These are phyloP conservation scores for Coemansia sp. DNA, from an alignment of 192 early-diverging fungal genomes.

Conservation along the genomic window DNA sequence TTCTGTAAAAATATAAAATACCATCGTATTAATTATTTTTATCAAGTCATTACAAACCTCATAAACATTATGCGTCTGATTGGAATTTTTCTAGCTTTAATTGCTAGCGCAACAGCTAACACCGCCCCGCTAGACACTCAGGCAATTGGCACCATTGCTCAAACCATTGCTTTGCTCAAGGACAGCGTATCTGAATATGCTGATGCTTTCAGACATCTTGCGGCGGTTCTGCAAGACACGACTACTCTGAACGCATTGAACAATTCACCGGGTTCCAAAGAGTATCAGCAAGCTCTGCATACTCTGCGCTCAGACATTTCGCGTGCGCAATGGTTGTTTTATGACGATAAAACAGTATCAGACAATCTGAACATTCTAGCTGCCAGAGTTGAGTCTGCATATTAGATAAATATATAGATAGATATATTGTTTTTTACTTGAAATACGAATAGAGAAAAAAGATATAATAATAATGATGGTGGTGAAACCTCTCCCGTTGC, in stretches of 20 bases:
- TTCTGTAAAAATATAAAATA: no score
- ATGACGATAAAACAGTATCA: slow-evolving; percentile 23
- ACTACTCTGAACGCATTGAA: slow-evolving; percentile 1
- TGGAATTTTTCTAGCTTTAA: background rate
- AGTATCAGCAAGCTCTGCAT: slow-evolving; percentile 19
- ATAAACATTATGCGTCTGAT: background rate
- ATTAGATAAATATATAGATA: slow-evolving; percentile 6
- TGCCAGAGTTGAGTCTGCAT: slow-evolving; percentile 6
- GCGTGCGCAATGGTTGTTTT: slow-evolving; percentile 31
- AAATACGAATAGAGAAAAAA: slow-evolving; percentile 7
- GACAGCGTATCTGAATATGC: background rate
- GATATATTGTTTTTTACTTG: slow-evolving; percentile 1
- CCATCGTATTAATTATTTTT: no score
- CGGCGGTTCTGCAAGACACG: slow-evolving; percentile 5
- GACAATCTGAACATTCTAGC: slow-evolving; percentile 17
- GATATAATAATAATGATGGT: slow-evolving; percentile 3
- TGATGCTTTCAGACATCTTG: slow-evolving; percentile 21
- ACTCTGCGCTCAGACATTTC: slow-evolving; percentile 19
- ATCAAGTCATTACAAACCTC: no score
- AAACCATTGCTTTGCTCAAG: background rate
- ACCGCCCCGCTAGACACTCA: background rate
- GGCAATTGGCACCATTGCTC: background rate
- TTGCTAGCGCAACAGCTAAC: background rate
- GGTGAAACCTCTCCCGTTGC: background rate
- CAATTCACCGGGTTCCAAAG: slow-evolving; percentile 1